Evolutionary conservation across 2,329 filamentous ascomycete genomes (phyloP).

Genomic region (Salinomyces thailandicus): DNA sequence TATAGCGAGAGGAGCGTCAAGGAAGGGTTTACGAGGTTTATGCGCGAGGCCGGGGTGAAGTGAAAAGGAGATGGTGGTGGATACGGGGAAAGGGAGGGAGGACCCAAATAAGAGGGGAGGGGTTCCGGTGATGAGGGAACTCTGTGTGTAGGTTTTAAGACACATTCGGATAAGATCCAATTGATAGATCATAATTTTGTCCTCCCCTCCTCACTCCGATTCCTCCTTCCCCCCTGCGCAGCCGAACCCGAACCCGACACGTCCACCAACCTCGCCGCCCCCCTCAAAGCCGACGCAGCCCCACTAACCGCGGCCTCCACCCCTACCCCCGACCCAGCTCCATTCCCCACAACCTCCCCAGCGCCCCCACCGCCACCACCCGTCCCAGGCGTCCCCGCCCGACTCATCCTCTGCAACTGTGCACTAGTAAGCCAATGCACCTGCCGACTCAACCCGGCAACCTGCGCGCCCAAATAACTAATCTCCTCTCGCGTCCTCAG

Average conservation of each 20-base stretch:
- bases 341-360: slow-evolving; percentile 8
- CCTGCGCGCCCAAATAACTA: slow-evolving; percentile 49
- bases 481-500: slow-evolving; percentile 52
- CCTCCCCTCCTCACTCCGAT: slow-evolving; percentile 26
- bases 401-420: slow-evolving; percentile 36
- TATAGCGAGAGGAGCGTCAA: slow-evolving; percentile 56
- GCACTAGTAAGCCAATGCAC: slow-evolving; percentile 53
- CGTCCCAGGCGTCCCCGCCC: slow-evolving; percentile 8
- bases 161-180: too few species aligned
- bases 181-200: slow-evolving; percentile 26
- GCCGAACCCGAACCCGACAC: slow-evolving; percentile 7
- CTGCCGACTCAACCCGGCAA: slow-evolving; percentile 49
- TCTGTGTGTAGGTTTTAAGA: too few species aligned
- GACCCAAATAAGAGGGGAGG: too few species aligned
- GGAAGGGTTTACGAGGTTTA: slow-evolving; percentile 51
- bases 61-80: too few species aligned
- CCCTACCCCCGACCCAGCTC: slow-evolving; percentile 18
- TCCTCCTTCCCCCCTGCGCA: slow-evolving; percentile 16
- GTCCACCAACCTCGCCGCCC: slow-evolving; percentile 19
- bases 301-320: slow-evolving; percentile 20
- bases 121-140: too few species aligned
- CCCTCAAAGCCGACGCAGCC: slow-evolving; percentile 17
- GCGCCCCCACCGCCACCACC: slow-evolving; percentile 1
- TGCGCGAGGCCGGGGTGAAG: slow-evolving; percentile 25
- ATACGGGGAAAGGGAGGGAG: too few species aligned